Percentiles rank a stretch among this genome's conserved stretches.
Conservation (phyloP, 352 stramenopile genomes). For the Globisporangium abappressorium region DNA sequence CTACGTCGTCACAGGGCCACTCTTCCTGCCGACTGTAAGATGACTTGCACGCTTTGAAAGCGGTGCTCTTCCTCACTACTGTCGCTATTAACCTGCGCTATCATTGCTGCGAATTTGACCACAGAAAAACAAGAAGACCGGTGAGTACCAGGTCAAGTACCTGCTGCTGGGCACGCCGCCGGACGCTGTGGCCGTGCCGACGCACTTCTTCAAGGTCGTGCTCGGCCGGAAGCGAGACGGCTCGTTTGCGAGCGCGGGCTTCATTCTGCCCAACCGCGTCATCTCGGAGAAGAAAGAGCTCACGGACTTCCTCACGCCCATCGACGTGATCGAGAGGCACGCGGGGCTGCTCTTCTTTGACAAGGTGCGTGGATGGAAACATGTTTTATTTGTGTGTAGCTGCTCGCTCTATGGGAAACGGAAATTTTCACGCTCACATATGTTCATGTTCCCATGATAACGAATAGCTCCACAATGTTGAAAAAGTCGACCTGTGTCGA, state of each 20-base stretch:
- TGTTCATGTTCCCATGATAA: neutral
- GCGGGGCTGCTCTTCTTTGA: slow-evolving; percentile 94
- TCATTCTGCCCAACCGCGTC: slow-evolving; percentile 92
- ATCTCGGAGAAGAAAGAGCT: slow-evolving; percentile 78
- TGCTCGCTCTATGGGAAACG: neutral
- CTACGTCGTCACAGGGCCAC: slow-evolving; percentile 91
- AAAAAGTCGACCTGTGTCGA: slow-evolving; percentile 57
- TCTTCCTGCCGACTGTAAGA: slow-evolving; percentile 88
- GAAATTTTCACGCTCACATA: neutral
- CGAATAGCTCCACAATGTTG: slow-evolving; percentile 39
- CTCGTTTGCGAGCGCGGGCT: slow-evolving; percentile 82
- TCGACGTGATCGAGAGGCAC: slow-evolving; percentile 92
- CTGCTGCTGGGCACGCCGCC: slow-evolving; percentile 83
- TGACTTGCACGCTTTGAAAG: neutral
- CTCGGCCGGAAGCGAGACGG: slow-evolving; percentile 54
- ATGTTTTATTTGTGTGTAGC: neutral
- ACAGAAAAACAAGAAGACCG: slow-evolving; percentile 66
- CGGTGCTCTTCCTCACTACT: neutral
- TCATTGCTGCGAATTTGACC: neutral
- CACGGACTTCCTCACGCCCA: slow-evolving; percentile 82
- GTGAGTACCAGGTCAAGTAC: slow-evolving; percentile 70
- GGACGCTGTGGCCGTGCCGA: slow-evolving; percentile 89
- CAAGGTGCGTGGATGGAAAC: slow-evolving; percentile 33
- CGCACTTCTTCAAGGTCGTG: slow-evolving; percentile 97
- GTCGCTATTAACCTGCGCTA: neutral